Conservation (phyloP, 2,329 filamentous ascomycete species). For the Colletotrichum spaethianum region DNA sequence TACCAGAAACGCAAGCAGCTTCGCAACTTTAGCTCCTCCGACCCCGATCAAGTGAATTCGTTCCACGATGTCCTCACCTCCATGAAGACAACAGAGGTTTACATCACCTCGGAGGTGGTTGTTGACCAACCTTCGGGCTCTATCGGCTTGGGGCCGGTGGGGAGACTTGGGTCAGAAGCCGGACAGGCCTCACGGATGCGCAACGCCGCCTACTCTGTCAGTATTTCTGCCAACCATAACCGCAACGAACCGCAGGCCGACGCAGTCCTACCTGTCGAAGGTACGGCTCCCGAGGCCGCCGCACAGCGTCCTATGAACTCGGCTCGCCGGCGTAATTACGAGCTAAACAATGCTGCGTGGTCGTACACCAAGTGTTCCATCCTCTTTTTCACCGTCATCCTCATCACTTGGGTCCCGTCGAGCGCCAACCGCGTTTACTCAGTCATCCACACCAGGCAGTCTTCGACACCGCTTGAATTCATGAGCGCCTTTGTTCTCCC, state of each 20-base stretch:
- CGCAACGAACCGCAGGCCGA: slow-evolving; percentile 46
- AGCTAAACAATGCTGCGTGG: slow-evolving; percentile 75
- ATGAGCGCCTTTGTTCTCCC: slow-evolving; percentile 82
- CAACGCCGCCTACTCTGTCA: slow-evolving; percentile 57
- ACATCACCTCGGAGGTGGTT: slow-evolving; percentile 68
- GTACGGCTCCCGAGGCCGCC: slow-evolving; percentile 36
- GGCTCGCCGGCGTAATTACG: slow-evolving; percentile 58
- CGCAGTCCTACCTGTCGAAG: slow-evolving; percentile 48
- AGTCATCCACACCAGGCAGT: slow-evolving; percentile 68
- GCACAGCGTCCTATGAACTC: slow-evolving; percentile 47
- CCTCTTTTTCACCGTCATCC: slow-evolving; percentile 79
- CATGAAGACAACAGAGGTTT: slow-evolving; percentile 75
- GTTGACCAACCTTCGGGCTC: slow-evolving; percentile 45
- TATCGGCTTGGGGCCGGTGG: slow-evolving; percentile 53
- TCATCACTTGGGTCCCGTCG: slow-evolving; percentile 84
- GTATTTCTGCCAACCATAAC: slow-evolving; percentile 55
- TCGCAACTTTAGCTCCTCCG: slow-evolving; percentile 66
- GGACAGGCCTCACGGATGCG: slow-evolving; percentile 16
- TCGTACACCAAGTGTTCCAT: slow-evolving; percentile 79
- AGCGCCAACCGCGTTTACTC: slow-evolving; percentile 83
- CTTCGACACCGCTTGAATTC: slow-evolving; percentile 74
- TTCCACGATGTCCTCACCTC: slow-evolving; percentile 63
- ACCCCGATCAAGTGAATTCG: slow-evolving; percentile 55
- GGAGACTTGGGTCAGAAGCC: slow-evolving; percentile 44
- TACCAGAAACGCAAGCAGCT: slow-evolving; percentile 77